A percentile compares a stretch with the other conserved stretches of the same genome.
Conservation (phyloP, 1,139 yeast genomes). For the Candida neerlandica region DNA sequence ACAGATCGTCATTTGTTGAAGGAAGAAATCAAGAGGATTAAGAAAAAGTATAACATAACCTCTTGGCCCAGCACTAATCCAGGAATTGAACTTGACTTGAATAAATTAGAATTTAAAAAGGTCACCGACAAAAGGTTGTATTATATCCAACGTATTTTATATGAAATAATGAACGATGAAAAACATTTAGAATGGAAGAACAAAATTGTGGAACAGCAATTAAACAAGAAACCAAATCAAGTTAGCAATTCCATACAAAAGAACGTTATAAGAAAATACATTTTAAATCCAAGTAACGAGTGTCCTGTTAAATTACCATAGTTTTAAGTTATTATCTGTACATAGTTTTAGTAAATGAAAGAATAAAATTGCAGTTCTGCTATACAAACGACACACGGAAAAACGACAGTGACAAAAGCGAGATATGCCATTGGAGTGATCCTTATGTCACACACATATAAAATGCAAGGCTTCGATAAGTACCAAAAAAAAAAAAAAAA, state of each 20-base stretch:
- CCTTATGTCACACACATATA: no score
- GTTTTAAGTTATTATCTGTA: not conserved
- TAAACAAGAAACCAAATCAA: constrained; percentile 26
- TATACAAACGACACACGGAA: no score
- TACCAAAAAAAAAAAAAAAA: no score
- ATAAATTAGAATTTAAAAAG: constrained; percentile 19
- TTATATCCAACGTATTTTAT: constrained; percentile 35
- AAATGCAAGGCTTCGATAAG: no score
- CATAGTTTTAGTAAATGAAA: not conserved
- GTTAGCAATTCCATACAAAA: constrained; percentile 34
- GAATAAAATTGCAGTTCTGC: no score
- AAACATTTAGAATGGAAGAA: constrained; percentile 28
- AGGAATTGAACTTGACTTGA: constrained; percentile 34
- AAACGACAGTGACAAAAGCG: no score
- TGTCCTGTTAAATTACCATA: constrained; percentile 30
- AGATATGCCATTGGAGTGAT: no score
- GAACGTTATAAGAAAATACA: constrained; percentile 45
- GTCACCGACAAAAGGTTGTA: constrained; percentile 30
- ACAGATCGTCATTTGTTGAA: no score
- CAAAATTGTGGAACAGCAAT: constrained; percentile 27
- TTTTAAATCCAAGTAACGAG: constrained; percentile 39
- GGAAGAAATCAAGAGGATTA: constrained; percentile 50
- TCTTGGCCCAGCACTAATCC: constrained; percentile 61
- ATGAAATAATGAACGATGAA: constrained; percentile 31
- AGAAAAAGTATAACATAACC: constrained; percentile 53